Percentiles rank a stretch among this genome's conserved stretches.
These are phyloP conservation scores for Solanum pimpinellifolium DNA, from an alignment of 257 asterid genomes.

Conservation along the genomic window DNA sequence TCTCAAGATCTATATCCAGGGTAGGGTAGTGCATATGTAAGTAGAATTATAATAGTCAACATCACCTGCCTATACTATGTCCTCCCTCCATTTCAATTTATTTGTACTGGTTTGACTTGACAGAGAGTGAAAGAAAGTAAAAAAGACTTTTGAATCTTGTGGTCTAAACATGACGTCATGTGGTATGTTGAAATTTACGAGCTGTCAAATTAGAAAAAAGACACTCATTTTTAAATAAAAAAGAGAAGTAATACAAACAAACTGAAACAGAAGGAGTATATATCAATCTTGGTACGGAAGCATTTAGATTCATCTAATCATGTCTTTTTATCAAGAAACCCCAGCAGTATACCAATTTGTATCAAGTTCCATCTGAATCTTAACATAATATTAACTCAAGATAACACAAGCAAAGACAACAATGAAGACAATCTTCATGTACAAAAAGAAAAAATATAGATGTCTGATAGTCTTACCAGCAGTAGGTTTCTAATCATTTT, in stretches of 20 bases:
- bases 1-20: neutral
- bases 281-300: neutral
- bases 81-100: neutral
- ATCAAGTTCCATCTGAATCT: neutral
- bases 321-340: neutral
- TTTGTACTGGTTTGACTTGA: neutral
- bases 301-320: neutral
- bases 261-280: neutral
- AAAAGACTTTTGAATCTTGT: neutral
- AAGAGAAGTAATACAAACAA: neutral
- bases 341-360: neutral
- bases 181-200: neutral
- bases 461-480: slow-evolving; percentile 8
- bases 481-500: slow-evolving; percentile 26
- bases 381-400: neutral
- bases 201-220: neutral
- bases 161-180: neutral
- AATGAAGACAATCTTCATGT: neutral
- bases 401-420: neutral
- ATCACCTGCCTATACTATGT: neutral
- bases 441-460: neutral
- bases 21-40: neutral
- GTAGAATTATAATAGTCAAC: neutral
- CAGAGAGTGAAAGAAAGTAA: neutral
- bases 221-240: neutral